Evolutionary conservation across 371 early-diverging fungal species (phyloP), one percentile per base, ranked within the genome.

Genomic region (Syncephalastrum sp.): DNA sequence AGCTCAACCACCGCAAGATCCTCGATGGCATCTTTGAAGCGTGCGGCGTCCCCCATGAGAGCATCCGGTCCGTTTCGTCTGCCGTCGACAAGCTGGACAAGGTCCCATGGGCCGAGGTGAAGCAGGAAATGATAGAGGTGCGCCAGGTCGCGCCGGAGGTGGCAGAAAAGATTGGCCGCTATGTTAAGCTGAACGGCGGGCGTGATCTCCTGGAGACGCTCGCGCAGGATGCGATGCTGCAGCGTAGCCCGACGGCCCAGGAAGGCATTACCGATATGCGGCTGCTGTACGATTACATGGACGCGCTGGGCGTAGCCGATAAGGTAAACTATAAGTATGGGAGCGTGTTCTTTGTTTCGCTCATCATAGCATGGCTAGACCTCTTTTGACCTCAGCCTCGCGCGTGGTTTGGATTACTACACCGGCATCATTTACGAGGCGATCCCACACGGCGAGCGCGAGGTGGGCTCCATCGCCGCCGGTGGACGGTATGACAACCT

Each of bases 371-470:
- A 17, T 12, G 25, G 33, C 43, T 56, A 77, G 77, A 81, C 93
- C 42, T 85, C 88, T 0, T 87, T 99, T 54, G 99, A 99, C 72
- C 73, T 99, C 53, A 91, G 91, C 57, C 81, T 99, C 53, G 99
- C 99, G 6, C 84, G 99, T 52, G 99, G 99, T 15, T 74, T 99
- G 45, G 99, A 99, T 69, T 99, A 99, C 74, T 99, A 99, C 84
- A 99, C 99, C 12, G 99, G 99, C 25, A 85, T 99, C 53, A 98
- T 99, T 63, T 95, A 99, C 67, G 99, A 99, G 76, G 99, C 97
- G 13, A 90, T 96, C 8, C 81, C 76, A 16, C 69, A 78, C 27
- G 72, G 79, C 12, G 71, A 72, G 50, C 85, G 82, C 14, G 84
- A 83, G 21, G 87, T 98, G 5, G 99, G 99, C 12, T 97, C 99